Evolutionary conservation across 495 filamentous ascomycete genomes (phyloP), one percentile per base, ranked within the genome.

Genomic region (Neurospora sp.): DNA sequence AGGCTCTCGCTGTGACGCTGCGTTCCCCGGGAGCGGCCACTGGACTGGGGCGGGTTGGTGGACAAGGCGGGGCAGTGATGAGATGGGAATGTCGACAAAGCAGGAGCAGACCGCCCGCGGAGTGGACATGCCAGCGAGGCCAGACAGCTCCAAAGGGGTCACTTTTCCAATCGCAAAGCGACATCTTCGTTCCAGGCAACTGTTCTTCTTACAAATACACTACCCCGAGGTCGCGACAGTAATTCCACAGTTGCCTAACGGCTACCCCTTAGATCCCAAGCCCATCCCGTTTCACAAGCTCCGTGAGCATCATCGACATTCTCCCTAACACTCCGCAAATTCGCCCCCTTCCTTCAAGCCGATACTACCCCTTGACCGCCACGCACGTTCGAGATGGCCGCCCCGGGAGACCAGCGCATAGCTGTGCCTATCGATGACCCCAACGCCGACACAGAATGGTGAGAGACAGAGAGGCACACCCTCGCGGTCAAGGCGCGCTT

Each of bases 371-470:
- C 28, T 66, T 34, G 54, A 66, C 54, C 28, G 54, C 54, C 54
- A 34, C 54, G 28, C 54, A 66, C 43, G 72, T 73, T 39, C 77
- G 90, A 71, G 15, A 96, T 96, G 93, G 90, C 93, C 70, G 87
- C 90, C 74, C 91, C 91, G 19, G 80, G 87, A 73, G 91, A 94
- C 38, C 83, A 89, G 74, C 83, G 87, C 66, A 88, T 89, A 73
- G 82, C 82, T 75, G 96, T 98, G 70, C 93, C 96, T 70, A 92
- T 99, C 76, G 93, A 95, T 79, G 90, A 98, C 80, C 94, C 94
- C 39, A 96, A 98, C 80, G 96, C 93, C 74, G 96, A 99, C 81
- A 99, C 96, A 43, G 96, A 99, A 91, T 99, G 96, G 96, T 97
- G 85, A 71, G 79, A 71, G 70, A 31, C 66, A 28, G 70, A 71